These are phyloP conservation scores for Anthracocystis panici-leucophaei DNA, from an alignment of 1,284 basidiomycete genomes.

Conservation along the genomic window DNA sequence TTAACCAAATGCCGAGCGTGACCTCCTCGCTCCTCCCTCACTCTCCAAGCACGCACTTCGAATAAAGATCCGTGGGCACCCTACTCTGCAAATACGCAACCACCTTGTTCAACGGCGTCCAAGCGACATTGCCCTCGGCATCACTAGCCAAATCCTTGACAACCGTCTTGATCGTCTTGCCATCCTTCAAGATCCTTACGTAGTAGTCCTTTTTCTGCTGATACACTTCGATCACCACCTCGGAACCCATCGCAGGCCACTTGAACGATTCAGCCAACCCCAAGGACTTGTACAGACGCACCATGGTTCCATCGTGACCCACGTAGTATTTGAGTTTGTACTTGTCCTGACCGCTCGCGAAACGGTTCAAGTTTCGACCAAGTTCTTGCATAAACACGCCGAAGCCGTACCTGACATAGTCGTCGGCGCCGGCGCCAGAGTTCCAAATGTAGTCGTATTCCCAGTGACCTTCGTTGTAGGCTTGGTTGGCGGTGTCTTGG, in stretches of 20 bases:
- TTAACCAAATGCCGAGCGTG: too few species aligned
- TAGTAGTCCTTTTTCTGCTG: slow-evolving; percentile 16
- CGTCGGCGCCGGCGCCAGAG: slow-evolving; percentile 43
- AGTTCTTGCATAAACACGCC: slow-evolving; percentile 52
- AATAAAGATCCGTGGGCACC: slow-evolving; percentile 45
- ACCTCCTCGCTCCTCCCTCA: background rate
- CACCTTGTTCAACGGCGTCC: slow-evolving; percentile 40
- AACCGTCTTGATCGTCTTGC: slow-evolving; percentile 34
- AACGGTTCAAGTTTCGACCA: slow-evolving; percentile 20
- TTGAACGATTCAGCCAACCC: slow-evolving; percentile 37
- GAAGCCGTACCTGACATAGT: slow-evolving; percentile 54
- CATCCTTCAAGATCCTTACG: slow-evolving; percentile 38
- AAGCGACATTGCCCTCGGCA: slow-evolving; percentile 11
- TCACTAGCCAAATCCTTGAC: slow-evolving; percentile 19
- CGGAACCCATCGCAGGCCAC: slow-evolving; percentile 52
- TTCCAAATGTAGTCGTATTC: slow-evolving; percentile 64
- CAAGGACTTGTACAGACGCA: slow-evolving; percentile 50
- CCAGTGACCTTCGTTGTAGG: slow-evolving; percentile 56
- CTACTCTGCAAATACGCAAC: slow-evolving; percentile 40
- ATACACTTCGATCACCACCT: slow-evolving; percentile 56
- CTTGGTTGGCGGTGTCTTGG: slow-evolving; percentile 46
- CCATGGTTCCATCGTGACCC: slow-evolving; percentile 61
- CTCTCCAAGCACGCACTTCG: slow-evolving; percentile 41
- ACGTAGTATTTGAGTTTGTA: slow-evolving; percentile 51
- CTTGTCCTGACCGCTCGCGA: slow-evolving; percentile 20